Base-by-base conservation (phyloP, 495 filamentous ascomycete genomes). In the Collariella sp. region DNA sequence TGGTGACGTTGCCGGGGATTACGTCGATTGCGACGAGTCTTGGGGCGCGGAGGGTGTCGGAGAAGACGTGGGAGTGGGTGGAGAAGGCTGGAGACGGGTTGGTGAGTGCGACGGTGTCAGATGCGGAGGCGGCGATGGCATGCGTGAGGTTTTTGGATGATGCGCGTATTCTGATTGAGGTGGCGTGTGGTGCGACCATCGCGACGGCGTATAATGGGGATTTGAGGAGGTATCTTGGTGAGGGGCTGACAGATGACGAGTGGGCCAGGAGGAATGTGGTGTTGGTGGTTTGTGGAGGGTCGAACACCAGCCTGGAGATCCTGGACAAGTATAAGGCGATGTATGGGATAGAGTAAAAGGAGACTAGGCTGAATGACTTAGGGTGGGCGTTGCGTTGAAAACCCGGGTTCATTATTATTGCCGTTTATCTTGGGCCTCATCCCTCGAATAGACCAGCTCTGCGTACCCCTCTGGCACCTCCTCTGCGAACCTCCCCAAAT, bases 271-370 rank as follows among this genome's bases (percentile, higher is more conserved):
- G 78, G 58, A 87, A 87, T 55, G 79, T 97, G 24, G 89, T 96
- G 5, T 74, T 97, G 49, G 74, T 95, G 22, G 80, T 96, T 20
- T 97, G 91, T 65, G 91, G 91, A 0, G 91, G 91, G 9, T 83
- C 78, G 41, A 86, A 86, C 67, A 79, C 90, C 42, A 84, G 81
- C 4, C 68, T 85, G 23, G 81, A 85, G 18, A 79, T 83, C 63
- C 67, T 95, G 60, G 71, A 70, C 41, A 69, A 68, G 46, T 97
- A 85, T 69, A 74, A 75, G 62, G 68, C 77, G 71, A 71, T 69
- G 53, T 88, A 76, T 65, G 76, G 65, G 35, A 56, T 64, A 18
- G 42, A 50, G 49, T 47, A 29, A 46, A 40, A 31, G n/a, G 16
- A 11, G 29, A 16, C 15, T 34, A 20, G 41, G 38, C 10, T 33